Base-by-base conservation (phyloP, 2,329 filamentous ascomycete species). In the Penicillium thymicola region DNA sequence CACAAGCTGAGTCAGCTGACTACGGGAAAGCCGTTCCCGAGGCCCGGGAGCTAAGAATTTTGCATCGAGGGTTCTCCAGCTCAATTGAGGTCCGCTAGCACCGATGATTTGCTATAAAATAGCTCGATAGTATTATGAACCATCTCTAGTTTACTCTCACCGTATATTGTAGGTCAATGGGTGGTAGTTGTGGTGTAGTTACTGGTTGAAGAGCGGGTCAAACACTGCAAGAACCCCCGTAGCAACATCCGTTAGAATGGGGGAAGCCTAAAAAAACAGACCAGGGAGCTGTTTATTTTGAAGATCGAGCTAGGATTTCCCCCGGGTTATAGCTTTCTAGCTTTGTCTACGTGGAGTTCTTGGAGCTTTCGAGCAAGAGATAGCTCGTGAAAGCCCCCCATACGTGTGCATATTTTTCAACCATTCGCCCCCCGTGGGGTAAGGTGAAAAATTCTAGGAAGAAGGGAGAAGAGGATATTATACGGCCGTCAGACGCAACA, bases 401-500 rank as follows among this genome's bases (percentile, higher is more conserved):
- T 54, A 54, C 51, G 44, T 23, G 44, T 23, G 30, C 40, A 51
- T 45, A 30, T 46, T 30, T 37, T 30, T 51, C 25, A 38, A 21
- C 42, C 34, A 10, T 47, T 21, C 25, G 40, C 34, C 8, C 36
- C 52, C 52, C 45, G 11, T 28, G 46, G 27, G 44, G 44, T 32
- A 37, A 30, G 23, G 38, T 10, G 25, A 45, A 45, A 34, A 38
- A 14, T 13, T 50, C 51, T 51, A 50, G 32, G 32, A 43, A 32
- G 23, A 28, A 41, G 37, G 36, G 36, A 52, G 47, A n/a, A 46
- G 45, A 40, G 51, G 28, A 51, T 41, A 18, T 58, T 60, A 61
- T 65, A 65, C 60, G 59, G 60, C 59, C 55, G 53, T 60, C 55
- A 58, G 60, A 60, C 63, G 59, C 63, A 66, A 66, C 64, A 66